phyloP scores from a whole-genome alignment of 306 rosid genomes.

The Begonia peltatifolia region DNA sequence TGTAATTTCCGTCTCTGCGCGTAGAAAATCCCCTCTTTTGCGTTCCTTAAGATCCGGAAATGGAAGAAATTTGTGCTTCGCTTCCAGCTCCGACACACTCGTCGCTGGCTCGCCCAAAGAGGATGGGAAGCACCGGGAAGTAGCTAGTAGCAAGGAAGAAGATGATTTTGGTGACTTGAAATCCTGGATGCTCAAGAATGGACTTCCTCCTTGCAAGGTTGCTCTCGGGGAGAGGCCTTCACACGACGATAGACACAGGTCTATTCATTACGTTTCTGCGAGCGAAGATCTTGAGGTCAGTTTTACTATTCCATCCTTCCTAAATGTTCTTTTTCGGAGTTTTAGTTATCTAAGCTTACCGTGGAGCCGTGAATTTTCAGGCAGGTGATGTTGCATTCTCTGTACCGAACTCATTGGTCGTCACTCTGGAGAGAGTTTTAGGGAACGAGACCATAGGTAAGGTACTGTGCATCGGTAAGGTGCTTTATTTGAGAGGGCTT shows the following conservation, averaged over 20 bases:
- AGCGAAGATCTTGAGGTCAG: too few relatives aligned
- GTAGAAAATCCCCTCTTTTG: slow-evolving; percentile 7
- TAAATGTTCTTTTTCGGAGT: too few relatives aligned
- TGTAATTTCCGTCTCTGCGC: slow-evolving; percentile 9
- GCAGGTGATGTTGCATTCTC: slow-evolving; percentile 86
- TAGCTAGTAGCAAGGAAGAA: slow-evolving; percentile 26
- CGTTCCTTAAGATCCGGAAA: slow-evolving; percentile 11
- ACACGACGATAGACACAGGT: too few relatives aligned
- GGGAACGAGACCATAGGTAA: slow-evolving; percentile 92
- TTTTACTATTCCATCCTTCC: too few relatives aligned
- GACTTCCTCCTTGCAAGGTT: slow-evolving; percentile 85
- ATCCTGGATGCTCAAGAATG: slow-evolving; percentile 83
- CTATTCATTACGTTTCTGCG: too few relatives aligned
- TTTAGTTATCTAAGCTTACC: too few relatives aligned
- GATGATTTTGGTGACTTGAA: slow-evolving; percentile 54
- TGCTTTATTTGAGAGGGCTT: neutral
- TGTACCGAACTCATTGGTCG: slow-evolving; percentile 74
- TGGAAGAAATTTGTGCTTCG: slow-evolving; percentile 27
- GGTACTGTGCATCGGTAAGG: slow-evolving; percentile 18
- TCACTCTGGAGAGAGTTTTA: slow-evolving; percentile 82
- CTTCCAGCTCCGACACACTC: slow-evolving; percentile 65
- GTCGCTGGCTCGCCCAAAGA: slow-evolving; percentile 33
- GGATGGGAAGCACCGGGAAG: slow-evolving; percentile 23
- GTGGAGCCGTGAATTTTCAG: slow-evolving; percentile 21
- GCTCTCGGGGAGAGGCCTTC: slow-evolving; percentile 4